Conservation (phyloP, 306 rosid species). For the Dalbergia oliveri region DNA sequence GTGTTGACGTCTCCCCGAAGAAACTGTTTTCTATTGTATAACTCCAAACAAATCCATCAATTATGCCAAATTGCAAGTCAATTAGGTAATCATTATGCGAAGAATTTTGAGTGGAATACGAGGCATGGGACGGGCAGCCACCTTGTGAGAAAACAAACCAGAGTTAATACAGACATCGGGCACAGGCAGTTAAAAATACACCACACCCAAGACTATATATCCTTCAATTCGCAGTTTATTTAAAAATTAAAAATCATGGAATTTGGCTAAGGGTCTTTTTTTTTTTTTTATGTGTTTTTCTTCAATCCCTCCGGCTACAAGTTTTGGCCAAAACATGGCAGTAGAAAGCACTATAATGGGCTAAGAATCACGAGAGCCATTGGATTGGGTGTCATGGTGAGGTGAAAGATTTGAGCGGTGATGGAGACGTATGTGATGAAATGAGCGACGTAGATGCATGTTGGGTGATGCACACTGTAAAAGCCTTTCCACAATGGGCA, state of each 20-base stretch:
- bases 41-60: slow-evolving; percentile 18
- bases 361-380: background rate
- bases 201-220: slow-evolving; percentile 37
- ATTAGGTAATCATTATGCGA: slow-evolving; percentile 59
- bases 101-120: slow-evolving; percentile 64
- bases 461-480: slow-evolving; percentile 33
- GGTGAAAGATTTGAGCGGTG: background rate
- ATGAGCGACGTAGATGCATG: slow-evolving; percentile 38
- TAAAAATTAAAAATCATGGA: background rate
- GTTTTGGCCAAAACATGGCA: slow-evolving; percentile 18
- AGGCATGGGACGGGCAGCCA: slow-evolving; percentile 40
- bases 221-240: too few relatives aligned
- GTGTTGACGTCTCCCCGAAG: slow-evolving; percentile 62
- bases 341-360: background rate
- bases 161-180: slow-evolving; percentile 5
- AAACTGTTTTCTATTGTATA: background rate
- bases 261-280: background rate
- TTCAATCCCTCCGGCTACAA: background rate
- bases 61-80: slow-evolving; percentile 49
- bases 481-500: slow-evolving; percentile 30
- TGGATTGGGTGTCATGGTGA: slow-evolving; percentile 3
- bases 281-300: too few relatives aligned
- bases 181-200: slow-evolving; percentile 23
- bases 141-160: slow-evolving; percentile 29
- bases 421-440: slow-evolving; percentile 25